Percentiles rank a stretch among this genome's conserved stretches.
Evolutionary conservation across 441 rosid species (phyloP).

Genomic region (Syzygium malaccense): DNA sequence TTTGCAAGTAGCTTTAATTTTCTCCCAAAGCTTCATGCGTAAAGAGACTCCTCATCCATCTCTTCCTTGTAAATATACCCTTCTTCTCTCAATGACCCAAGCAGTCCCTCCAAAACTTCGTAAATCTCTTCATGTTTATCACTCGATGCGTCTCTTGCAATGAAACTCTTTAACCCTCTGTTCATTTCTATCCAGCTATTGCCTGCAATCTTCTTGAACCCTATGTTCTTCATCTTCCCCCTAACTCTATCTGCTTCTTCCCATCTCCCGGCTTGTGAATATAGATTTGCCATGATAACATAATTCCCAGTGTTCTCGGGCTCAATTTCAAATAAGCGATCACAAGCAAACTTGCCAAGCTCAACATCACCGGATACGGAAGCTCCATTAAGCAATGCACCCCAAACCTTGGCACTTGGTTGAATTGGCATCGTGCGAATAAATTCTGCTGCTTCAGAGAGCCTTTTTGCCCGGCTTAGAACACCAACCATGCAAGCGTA

Average conservation of each 20-base stretch:
- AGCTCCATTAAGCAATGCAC: conserved; percentile 80
- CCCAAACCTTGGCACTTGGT: conserved; percentile 78
- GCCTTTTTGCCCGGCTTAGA: conserved; percentile 67
- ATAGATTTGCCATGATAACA: conserved; percentile 69
- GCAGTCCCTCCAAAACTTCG: conserved; percentile 25
- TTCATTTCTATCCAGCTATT: conserved; percentile 64
- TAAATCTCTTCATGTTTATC: conserved; percentile 35
- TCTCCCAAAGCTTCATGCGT: conserved; percentile 1
- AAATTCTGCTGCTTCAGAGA: conserved; percentile 64
- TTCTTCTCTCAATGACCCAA: conserved; percentile 40
- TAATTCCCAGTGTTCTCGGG: conserved; percentile 74
- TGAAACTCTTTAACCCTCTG: conserved; percentile 31
- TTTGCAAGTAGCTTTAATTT: not conserved
- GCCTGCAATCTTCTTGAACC: conserved; percentile 69
- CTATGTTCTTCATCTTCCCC: conserved; percentile 41
- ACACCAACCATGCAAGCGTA: conserved; percentile 78
- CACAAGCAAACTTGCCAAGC: conserved; percentile 49
- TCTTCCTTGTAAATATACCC: conserved; percentile 21
- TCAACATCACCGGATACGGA: conserved; percentile 57
- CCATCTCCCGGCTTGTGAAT: conserved; percentile 78
- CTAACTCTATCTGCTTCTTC: conserved; percentile 65
- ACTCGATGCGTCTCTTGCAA: conserved; percentile 31
- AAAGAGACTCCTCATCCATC: conserved; percentile 18
- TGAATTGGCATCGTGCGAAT: conserved; percentile 55
- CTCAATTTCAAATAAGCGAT: conserved; percentile 59